Evolutionary conservation across 208 protist species (phyloP), one percentile per base, ranked within the genome.

Genomic region (Crithidia mellificae): DNA sequence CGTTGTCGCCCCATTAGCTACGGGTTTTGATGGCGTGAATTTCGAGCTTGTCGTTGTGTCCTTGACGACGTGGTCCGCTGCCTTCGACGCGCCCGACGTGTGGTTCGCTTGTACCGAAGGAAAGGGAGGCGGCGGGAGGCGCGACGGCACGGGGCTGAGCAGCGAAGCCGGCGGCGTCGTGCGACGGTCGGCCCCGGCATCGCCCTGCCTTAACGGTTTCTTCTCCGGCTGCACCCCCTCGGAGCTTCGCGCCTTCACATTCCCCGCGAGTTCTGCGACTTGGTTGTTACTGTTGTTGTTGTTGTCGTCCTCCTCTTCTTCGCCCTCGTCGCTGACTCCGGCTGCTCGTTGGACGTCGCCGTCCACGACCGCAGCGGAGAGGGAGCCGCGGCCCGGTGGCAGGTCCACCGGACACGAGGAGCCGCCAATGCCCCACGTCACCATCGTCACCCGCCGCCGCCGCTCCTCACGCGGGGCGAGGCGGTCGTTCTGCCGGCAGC

Each of bases 351-450:
- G 36, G 6, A n/a, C 38, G 1, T 20, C 54, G 20, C 38, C 43
- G 17, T 50, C 12, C 17, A 55, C 17, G 12, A 22, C 43, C 6
- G 38, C 36, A 1, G 38, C 51, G 17, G 63, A 68, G 51, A 36
- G 3, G 38, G 63, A 68, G 1, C 17, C 50, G 2, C 47, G 61
- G 6, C 43, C 22, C 6, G 49, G 2, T 6, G 63, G 55, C 51
- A 80, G 38, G 1, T 55, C 63, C 5, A 91, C 49, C 20, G 75
- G 54, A 7, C 69, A 67, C 50, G 87, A 63, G n/a, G 72, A 72
- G 3, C 77, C 81, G 12, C 83, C 87, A 43, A 90, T 66, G 36
- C 87, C 87, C 87, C 87, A 92, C 41, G 73, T 89, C 11, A 91
- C 75, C n/a, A 63, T 32, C 52, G 72, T 67, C 30, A 77, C 72